Conservation (phyloP, 2,329 filamentous ascomycete species). For the Fusarium clavum region DNA sequence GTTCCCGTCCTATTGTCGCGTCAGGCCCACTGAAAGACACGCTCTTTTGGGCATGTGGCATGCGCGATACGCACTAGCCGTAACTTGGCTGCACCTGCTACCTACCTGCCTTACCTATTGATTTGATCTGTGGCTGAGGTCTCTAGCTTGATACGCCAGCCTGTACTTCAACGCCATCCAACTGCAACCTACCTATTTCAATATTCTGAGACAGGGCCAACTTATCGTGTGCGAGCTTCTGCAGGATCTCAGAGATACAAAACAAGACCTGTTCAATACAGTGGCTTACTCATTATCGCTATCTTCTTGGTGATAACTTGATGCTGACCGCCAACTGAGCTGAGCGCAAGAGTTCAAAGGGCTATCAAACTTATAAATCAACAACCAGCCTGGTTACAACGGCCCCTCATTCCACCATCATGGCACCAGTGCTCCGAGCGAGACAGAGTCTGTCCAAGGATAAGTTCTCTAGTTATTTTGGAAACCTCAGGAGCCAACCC, state of each 20-base stretch:
- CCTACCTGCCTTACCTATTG: background rate
- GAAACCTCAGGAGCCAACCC: constrained; percentile 74
- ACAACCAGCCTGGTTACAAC: background rate
- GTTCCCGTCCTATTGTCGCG: constrained; percentile 18
- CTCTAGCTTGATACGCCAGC: background rate
- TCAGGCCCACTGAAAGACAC: constrained; percentile 15
- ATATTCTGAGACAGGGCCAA: constrained; percentile 4
- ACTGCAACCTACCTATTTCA: constrained; percentile 14
- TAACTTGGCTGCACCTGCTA: constrained; percentile 1
- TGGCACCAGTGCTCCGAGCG: constrained; percentile 58
- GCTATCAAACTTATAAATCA: background rate
- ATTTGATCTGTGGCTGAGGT: constrained; percentile 12
- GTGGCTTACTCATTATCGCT: background rate
- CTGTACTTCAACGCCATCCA: constrained; percentile 22
- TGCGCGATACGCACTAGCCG: constrained; percentile 24
- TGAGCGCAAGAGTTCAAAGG: background rate
- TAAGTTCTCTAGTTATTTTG: constrained; percentile 74
- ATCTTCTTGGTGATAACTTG: background rate
- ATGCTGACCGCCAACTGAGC: constrained; percentile 5
- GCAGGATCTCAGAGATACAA: background rate
- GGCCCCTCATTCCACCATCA: constrained; percentile 36
- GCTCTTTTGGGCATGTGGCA: constrained; percentile 25
- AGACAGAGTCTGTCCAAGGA: constrained; percentile 74
- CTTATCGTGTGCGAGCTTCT: background rate
- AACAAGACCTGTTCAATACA: background rate